Evolutionary conservation across 306 rosid genomes (phyloP).

Genomic region (Cucurbita moschata): DNA sequence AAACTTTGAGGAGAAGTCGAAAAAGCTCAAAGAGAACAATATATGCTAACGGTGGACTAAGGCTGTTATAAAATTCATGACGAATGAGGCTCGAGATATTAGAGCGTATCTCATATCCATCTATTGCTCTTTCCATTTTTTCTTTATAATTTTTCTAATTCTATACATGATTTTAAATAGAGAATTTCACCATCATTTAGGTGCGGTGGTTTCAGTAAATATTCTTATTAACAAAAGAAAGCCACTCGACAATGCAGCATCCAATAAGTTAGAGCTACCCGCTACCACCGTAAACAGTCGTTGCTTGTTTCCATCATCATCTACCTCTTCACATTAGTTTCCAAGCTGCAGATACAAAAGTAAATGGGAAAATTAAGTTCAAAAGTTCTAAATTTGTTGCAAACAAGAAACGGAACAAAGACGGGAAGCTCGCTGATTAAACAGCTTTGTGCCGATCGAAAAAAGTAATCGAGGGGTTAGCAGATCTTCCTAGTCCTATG

Average conservation of each 20-base stretch:
- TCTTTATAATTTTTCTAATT: too few species aligned
- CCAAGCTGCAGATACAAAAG: conserved; percentile 48
- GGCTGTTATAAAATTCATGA: too few species aligned
- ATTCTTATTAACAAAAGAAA: not conserved
- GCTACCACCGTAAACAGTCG: not conserved
- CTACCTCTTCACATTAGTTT: conserved; percentile 31
- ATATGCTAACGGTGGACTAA: too few species aligned
- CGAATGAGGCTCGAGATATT: too few species aligned
- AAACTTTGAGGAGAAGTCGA: too few species aligned
- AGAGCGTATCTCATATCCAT: not conserved
- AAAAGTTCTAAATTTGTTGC: not conserved
- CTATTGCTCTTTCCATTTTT: too few species aligned
- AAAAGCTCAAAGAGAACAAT: too few species aligned
- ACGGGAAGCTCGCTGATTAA: not conserved
- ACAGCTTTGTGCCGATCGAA: not conserved
- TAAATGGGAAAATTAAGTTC: not conserved
- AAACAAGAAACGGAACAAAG: not conserved
- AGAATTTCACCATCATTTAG: too few species aligned
- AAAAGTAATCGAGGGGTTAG: not conserved
- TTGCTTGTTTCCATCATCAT: not conserved
- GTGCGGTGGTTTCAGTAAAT: too few species aligned
- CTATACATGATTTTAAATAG: too few species aligned
- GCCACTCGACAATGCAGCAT: not conserved
- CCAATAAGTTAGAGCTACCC: not conserved
- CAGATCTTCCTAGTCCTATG: not conserved